Conservation (phyloP, 768 basidiomycete species). For the Boletus tomentosulus region DNA sequence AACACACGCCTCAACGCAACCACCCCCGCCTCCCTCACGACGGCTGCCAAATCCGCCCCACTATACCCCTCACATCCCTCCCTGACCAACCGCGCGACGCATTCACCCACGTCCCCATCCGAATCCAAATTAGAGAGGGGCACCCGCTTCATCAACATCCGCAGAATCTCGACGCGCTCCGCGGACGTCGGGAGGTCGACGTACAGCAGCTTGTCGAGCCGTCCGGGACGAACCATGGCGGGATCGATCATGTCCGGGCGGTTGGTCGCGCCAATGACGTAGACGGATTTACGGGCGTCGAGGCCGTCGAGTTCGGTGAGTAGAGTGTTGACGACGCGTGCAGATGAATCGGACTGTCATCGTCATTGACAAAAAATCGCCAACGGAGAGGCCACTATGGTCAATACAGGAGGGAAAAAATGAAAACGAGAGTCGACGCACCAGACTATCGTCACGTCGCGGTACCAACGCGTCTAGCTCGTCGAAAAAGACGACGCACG, state of each 20-base stretch:
- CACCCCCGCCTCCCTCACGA: constrained; percentile 89
- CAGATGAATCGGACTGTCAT: constrained; percentile 77
- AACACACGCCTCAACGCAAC: constrained; percentile 67
- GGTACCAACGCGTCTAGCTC: constrained; percentile 93
- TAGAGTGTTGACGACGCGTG: constrained; percentile 87
- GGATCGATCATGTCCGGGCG: constrained; percentile 97
- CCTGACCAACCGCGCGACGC: constrained; percentile 46
- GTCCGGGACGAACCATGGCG: constrained; percentile 95
- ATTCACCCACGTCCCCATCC: constrained; percentile 10
- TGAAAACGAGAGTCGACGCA: constrained; percentile 33
- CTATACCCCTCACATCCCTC: constrained; percentile 81
- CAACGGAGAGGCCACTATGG: background rate
- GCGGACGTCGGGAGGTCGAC: constrained; percentile 75
- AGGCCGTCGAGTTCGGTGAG: constrained; percentile 93
- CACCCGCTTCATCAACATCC: constrained; percentile 67
- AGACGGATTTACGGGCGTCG: constrained; percentile 79
- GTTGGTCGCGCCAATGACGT: constrained; percentile 94
- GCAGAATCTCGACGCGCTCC: constrained; percentile 82
- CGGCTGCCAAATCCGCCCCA: constrained; percentile 85
- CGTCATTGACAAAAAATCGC: background rate
- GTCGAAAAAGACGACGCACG: constrained; percentile 95
- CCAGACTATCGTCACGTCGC: constrained; percentile 82
- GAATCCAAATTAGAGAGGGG: constrained; percentile 43
- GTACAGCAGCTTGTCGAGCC: constrained; percentile 90
- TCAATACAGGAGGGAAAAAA: background rate